Base-by-base conservation (phyloP, 2,329 filamentous ascomycete species). In the Diplodia scrobiculata region DNA sequence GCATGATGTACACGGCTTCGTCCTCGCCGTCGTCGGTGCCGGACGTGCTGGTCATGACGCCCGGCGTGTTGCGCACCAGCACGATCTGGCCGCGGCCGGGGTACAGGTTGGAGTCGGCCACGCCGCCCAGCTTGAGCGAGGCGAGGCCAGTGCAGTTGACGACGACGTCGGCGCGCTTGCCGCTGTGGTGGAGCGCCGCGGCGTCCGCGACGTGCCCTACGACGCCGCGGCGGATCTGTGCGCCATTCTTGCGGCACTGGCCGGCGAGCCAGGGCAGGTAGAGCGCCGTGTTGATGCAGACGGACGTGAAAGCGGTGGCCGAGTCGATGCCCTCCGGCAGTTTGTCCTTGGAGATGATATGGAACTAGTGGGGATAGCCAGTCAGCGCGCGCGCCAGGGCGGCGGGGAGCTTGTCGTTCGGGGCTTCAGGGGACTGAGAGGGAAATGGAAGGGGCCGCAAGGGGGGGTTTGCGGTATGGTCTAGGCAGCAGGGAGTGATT, bases 251-350 rank as follows among this genome's bases (percentile, higher is more conserved):
- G 32, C 90, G 83, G 75, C 91, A 96, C 79, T 95, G 89, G 0
- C 91, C 90, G 0, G 91, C 81, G 0, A 98, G 87, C 87, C 91
- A 97, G 3, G 91, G 87, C 1, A 97, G 86, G 78, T 97, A 98
- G 67, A 97, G 79, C 50, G 90, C 87, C 0, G 91, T 91, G 79
- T 98, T 97, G 76, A 97, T 94, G 79, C 93, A 97, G 48, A 97
- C 88, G 0, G 91, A 94, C 7, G 86, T 91, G 77, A 95, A 97
- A 65, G 84, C 82, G 60, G 86, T 90, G 27, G 87, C 92, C 11
- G 89, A 89, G 68, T 92, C 88, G 63, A 89, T 85, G 19, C 85
- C 90, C 0, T 80, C 71, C 0, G 86, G 85, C 1, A 96, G 79
- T 70, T 73, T 83, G 10, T 80, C 77, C 38, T 83, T 76, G 4